A percentile compares a stretch with the other conserved stretches of the same genome.
Evolutionary conservation across 257 asterid species (phyloP).

Genomic region (Ophiorrhiza pumila): DNA sequence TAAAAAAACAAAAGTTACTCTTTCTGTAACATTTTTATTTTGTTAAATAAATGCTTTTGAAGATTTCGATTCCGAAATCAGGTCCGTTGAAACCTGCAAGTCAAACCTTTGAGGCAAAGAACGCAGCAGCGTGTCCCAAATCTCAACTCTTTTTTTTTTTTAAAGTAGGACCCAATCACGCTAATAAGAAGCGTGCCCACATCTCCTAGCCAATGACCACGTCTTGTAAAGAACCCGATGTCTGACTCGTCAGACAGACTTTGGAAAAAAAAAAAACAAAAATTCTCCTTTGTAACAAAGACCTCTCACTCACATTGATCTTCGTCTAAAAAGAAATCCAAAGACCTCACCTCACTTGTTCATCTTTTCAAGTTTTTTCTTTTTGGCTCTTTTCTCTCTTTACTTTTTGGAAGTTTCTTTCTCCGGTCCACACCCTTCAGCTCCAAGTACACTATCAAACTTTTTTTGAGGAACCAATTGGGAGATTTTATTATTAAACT

Average conservation of each 20-base stretch:
- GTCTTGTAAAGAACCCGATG: slow-evolving; percentile 23
- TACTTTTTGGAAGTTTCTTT: slow-evolving; percentile 30
- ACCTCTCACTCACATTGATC: neutral
- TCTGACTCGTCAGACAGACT: slow-evolving; percentile 20
- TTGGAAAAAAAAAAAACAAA: no score
- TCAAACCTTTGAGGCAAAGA: slow-evolving; percentile 32
- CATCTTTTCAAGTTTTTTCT: slow-evolving; percentile 24
- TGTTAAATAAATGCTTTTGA: no score
- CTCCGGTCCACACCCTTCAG: no score
- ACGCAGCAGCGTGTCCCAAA: no score
- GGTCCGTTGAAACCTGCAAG: slow-evolving; percentile 34
- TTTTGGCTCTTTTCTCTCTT: slow-evolving; percentile 31
- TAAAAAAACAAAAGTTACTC: slow-evolving; percentile 6
- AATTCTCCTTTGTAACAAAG: slow-evolving; percentile 4
- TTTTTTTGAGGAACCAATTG: neutral
- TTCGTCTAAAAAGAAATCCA: neutral
- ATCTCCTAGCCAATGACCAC: slow-evolving; percentile 17
- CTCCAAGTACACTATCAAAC: neutral
- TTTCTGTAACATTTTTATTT: neutral
- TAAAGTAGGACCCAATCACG: slow-evolving; percentile 3
- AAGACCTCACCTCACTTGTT: slow-evolving; percentile 15
- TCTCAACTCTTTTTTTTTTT: neutral
- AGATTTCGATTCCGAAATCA: slow-evolving; percentile 11
- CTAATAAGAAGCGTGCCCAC: slow-evolving; percentile 35
- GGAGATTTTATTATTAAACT: no score